Evolutionary conservation across 1,139 yeast genomes (phyloP), one percentile per base, ranked within the genome.

Genomic region (Nakaseomyces glabratus): DNA sequence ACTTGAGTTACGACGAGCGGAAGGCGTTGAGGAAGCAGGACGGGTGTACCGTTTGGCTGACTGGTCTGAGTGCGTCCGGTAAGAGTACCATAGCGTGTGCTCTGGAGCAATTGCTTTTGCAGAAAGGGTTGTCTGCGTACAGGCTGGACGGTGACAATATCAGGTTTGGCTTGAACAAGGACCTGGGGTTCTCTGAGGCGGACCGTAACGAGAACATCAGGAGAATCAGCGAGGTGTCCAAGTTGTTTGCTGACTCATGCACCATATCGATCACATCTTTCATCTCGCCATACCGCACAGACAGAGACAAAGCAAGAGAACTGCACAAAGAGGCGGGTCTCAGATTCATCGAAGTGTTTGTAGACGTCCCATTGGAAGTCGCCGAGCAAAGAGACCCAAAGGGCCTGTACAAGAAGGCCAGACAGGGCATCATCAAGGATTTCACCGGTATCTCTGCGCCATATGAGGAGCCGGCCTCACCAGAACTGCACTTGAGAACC

Each of bases 351-450:
- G 97, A 88, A 65, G 94, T 88, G 8, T 85, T 64, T 48, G 86
- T 88, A 31, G 95, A 88, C 57, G 95, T 85, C 33, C 96, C 97
- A 21, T 69, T 88, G 35, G 86, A 79, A 50, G 85, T 86, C 41
- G 97, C 96, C 35, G 97, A 88, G 66, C 72, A 82, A 61, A 82
- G 97, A 63, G 97, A 88, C 61, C 97, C 97, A 44, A 88, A 88
- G 68, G 97, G 97, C 7, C 69, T 88, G 48, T 88, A 88, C 67
- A 85, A 86, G 63, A 88, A 88, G 70, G 97, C 97, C 15, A 76
- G 96, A 58, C 93, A 86, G 52, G 97, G 97, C 20, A 67, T 81
- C 44, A 88, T 88, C 58, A 84, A 84, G 62, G 95, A 88, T 57
- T 88, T 88, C 64, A 88, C 97, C 15, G 97, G 97, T 38, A 79